Evolutionary conservation across 176 grass and related monocot genomes (phyloP), one percentile per base, ranked within the genome.

Genomic region (Luzula sylvatica): DNA sequence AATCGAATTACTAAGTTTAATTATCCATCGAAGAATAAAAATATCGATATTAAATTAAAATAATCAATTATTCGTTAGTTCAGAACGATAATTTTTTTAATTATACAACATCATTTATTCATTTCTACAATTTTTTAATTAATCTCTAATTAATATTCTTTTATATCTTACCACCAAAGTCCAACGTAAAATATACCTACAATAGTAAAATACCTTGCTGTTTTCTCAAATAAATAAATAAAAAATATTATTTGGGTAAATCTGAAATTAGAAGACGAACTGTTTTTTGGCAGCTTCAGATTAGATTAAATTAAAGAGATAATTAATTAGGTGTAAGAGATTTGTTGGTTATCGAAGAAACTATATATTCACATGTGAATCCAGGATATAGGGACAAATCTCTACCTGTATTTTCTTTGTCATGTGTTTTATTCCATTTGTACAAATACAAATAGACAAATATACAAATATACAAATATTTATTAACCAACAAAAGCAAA

Each of bases 311-410:
- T 45, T 47, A 19, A 26, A 23, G 7, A 63, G 18, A 8, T 21
- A 24, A 63, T 63, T 63, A 47, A 40, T 63, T 63, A 47, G 58
- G 42, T 50, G 26, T 35, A 41, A 4, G n/a, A 12, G 7, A 47
- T 32, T 64, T 64, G 42, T 64, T 62, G 41, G 19, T 15, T 46
- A 64, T 49, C 47, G 20, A 15, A 64, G 42, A 49, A 50, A 20
- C 20, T 32, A 64, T 4, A 23, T n/a, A 15, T 30, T 64, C 59
- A 64, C 59, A 64, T 49, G 59, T 44, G 5, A 48, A 18, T 8
- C 24, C 45, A 49, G 38, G 26, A 49, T 32, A 64, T 19, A 35
- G 30, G 24, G 59, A 64, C 59, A 64, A 64, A 64, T 64, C 25
- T 15, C 26, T 23, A 20, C 6, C 11, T 28, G 15, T 46, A 21